These are phyloP conservation scores for Discostella stelligeroides DNA, from an alignment of 108 stramenopile species.

Conservation along the genomic window DNA sequence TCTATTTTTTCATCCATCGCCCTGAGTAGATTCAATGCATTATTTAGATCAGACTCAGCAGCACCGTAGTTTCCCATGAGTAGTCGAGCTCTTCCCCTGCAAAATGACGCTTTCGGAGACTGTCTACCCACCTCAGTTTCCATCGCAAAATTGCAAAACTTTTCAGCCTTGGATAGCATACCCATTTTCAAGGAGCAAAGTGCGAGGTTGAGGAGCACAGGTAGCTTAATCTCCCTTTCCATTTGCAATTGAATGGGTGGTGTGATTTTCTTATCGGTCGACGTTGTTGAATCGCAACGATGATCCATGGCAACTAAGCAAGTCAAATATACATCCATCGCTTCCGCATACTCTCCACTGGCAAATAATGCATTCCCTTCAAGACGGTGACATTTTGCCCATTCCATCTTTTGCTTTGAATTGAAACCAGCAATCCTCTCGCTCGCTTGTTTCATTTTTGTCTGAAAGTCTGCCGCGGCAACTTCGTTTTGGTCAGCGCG, in stretches of 20 bases:
- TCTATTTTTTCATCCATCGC: background rate
- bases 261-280: background rate
- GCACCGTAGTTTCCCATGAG: slow-evolving; percentile 63
- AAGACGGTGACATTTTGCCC: slow-evolving; percentile 67
- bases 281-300: background rate
- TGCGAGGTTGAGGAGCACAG: slow-evolving; percentile 84
- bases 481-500: slow-evolving; percentile 59
- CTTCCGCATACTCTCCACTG: slow-evolving; percentile 61
- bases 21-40: slow-evolving; percentile 39
- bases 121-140: slow-evolving; percentile 38
- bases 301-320: slow-evolving; percentile 72
- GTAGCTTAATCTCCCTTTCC: slow-evolving; percentile 60
- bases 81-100: slow-evolving; percentile 70
- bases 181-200: slow-evolving; percentile 78
- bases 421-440: slow-evolving; percentile 43
- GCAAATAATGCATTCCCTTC: slow-evolving; percentile 70
- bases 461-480: slow-evolving; percentile 69
- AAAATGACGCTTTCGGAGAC: slow-evolving; percentile 68
- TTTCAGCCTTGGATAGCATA: slow-evolving; percentile 73
- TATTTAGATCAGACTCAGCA: slow-evolving; percentile 59
- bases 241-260: background rate
- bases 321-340: slow-evolving; percentile 89
- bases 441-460: slow-evolving; percentile 68
- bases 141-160: slow-evolving; percentile 77
- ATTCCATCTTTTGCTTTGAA: slow-evolving; percentile 53